Base-by-base conservation (phyloP, 345 rosid genomes). In the Syzygium aromaticum region DNA sequence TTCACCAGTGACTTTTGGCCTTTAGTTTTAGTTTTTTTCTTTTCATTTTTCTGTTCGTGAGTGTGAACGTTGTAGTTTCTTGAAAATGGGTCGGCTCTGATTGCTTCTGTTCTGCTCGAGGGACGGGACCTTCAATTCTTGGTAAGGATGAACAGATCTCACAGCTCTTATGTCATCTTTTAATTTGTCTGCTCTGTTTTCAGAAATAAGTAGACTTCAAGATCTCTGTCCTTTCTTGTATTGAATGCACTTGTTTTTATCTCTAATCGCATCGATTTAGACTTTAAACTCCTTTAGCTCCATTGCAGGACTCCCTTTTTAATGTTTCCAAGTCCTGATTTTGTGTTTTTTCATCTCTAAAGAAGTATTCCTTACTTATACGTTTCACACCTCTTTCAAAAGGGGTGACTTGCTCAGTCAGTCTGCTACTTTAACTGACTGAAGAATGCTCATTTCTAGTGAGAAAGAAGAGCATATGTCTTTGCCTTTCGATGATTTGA, bases 381-480 rank as follows among this genome's bases (percentile, higher is more conserved):
- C 87, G 27, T 64, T 52, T 77, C 80, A 46, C 85, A n/a, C 84
- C 63, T 78, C 87, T 85, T 46, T 86, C 84, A 87, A 73, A 90
- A 80, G 86, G 11, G 80, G 86, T 85, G 85, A 54, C 82, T 87
- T 87, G 61, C 88, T n/a, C 85, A 51, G 52, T 85, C 63, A 25
- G 85, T 86, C 49, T 43, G 17, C 38, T 77, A 19, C 80, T 54
- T 86, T 78, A 77, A 53, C 87, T 85, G 78, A 86, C 90, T 90
- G 85, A 78, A 63, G 78, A 85, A 92, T 88, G 94, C 85, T 90
- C 22, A 53, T 91, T 90, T 89, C 91, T 54, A 86, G 87, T 90
- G 94, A 89, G 88, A 87, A 89, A 86, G 91, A 87, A 84, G 30
- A 33, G 54, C 93, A 90, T 90, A 89, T 90, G 90, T 88, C 90